Percentiles rank a stretch among this genome's conserved stretches.
Evolutionary conservation across 495 filamentous ascomycete species (phyloP).

Genomic region (Aspergillus egyptiacus): DNA sequence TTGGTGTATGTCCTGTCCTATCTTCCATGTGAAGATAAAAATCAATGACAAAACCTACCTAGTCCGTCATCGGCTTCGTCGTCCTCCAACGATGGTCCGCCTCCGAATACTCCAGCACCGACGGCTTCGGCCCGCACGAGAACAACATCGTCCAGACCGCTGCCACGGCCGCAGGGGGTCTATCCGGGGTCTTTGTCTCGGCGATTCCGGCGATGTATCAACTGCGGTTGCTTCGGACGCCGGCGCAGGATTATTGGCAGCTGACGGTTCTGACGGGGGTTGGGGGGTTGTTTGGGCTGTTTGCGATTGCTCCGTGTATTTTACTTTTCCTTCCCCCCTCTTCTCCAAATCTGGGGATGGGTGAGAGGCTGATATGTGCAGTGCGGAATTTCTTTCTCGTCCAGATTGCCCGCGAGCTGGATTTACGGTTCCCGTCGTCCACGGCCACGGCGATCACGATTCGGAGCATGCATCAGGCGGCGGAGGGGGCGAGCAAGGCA

Average conservation of each 20-base stretch:
- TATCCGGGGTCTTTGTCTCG: constrained; percentile 6
- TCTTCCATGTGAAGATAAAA: not conserved
- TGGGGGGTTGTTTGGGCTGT: constrained; percentile 1
- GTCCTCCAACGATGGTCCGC: not conserved
- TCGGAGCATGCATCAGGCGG: constrained; percentile 3
- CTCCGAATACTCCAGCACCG: not conserved
- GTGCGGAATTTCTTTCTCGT: constrained; percentile 7
- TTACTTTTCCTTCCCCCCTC: not conserved
- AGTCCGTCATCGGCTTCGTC: constrained; percentile 8
- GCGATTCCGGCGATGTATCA: constrained; percentile 6
- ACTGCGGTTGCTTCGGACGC: not conserved
- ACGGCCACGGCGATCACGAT: constrained; percentile 8
- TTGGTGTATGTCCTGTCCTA: not conserved
- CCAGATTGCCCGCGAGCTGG: constrained; percentile 2
- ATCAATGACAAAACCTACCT: not conserved
- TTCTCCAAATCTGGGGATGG: too few species aligned
- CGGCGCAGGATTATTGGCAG: not conserved
- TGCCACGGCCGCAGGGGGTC: constrained; percentile 2
- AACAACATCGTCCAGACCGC: constrained; percentile 10
- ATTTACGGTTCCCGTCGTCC: constrained; percentile 2
- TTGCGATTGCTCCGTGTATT: constrained; percentile 3
- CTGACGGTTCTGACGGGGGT: not conserved
- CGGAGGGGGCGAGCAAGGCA: not conserved
- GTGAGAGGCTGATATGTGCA: not conserved
- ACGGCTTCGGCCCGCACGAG: constrained; percentile 3